A percentile compares a stretch with the other conserved stretches of the same genome.
Conservation (phyloP, 805 yeast species). For the Starmerella khaoyaiensis region DNA sequence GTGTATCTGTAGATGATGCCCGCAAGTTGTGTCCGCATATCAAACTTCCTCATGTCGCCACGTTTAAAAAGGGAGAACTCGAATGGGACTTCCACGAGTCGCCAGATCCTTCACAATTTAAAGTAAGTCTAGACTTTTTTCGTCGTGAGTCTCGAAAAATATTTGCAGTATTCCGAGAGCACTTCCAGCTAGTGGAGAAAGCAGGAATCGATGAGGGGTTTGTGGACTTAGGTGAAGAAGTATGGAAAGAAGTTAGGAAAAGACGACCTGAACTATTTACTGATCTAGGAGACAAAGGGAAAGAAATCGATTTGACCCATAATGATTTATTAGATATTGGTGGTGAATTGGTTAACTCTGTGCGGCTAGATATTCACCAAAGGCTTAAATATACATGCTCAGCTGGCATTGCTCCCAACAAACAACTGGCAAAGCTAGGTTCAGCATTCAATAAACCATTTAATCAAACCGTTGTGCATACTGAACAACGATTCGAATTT, state of each 20-base stretch:
- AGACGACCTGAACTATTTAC: constrained; percentile 33
- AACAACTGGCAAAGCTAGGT: constrained; percentile 73
- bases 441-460: constrained; percentile 78
- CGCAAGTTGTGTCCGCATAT: constrained; percentile 61
- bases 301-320: constrained; percentile 52
- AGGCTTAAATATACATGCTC: constrained; percentile 74
- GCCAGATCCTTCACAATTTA: constrained; percentile 49
- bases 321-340: constrained; percentile 60
- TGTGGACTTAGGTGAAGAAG: constrained; percentile 63
- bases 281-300: constrained; percentile 31
- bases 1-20: constrained; percentile 62
- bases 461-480: constrained; percentile 63
- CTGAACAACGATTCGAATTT: constrained; percentile 38
- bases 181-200: constrained; percentile 66
- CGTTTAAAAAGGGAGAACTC: constrained; percentile 73
- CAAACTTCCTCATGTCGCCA: constrained; percentile 82
- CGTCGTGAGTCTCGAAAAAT: constrained; percentile 76
- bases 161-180: constrained; percentile 45
- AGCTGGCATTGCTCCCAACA: constrained; percentile 69
- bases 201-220: constrained; percentile 94
- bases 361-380: constrained; percentile 41
- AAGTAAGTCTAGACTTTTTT: constrained; percentile 85
- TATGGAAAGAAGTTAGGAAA: constrained; percentile 34
- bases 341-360: constrained; percentile 41
- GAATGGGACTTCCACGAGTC: constrained; percentile 59